These are phyloP conservation scores for Moniliophthora roreri DNA, from an alignment of 1,284 basidiomycete genomes.

Conservation along the genomic window DNA sequence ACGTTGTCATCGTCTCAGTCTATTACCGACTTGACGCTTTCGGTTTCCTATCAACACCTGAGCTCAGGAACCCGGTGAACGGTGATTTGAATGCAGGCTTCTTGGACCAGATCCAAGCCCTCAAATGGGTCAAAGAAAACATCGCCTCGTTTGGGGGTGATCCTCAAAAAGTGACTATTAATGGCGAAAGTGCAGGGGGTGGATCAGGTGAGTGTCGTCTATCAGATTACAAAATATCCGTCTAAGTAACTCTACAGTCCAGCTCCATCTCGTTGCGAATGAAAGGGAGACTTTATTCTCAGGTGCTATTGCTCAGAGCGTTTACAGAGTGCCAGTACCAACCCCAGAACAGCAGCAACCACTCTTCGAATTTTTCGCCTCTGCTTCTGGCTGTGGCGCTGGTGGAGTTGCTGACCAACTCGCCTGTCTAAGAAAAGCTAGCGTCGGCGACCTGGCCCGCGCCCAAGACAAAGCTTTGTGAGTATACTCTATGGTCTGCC, in stretches of 20 bases:
- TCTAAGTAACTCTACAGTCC: conserved; percentile 26
- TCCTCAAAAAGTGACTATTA: conserved; percentile 52
- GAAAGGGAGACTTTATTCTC: conserved; percentile 41
- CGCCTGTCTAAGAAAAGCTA: conserved; percentile 46
- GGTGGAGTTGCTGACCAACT: conserved; percentile 36
- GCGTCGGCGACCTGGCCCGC: conserved; percentile 46
- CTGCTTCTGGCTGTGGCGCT: conserved; percentile 44
- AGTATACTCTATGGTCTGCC: conserved; percentile 1
- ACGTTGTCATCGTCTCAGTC: conserved; percentile 53
- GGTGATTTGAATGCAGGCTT: conserved; percentile 64
- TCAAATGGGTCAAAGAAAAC: conserved; percentile 62
- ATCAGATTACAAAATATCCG: too few species aligned
- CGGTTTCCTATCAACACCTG: conserved; percentile 50
- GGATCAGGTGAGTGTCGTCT: conserved; percentile 27
- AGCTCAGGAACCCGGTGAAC: conserved; percentile 36
- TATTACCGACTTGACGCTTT: conserved; percentile 55
- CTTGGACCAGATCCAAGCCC: conserved; percentile 57
- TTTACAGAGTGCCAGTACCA: conserved; percentile 50
- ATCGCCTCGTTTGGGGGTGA: conserved; percentile 68
- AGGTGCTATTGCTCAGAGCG: conserved; percentile 58
- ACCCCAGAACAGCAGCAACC: conserved; percentile 52
- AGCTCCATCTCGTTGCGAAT: conserved; percentile 53
- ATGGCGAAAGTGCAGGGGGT: conserved; percentile 64
- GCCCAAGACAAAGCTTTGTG: conserved; percentile 50
- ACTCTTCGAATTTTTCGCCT: conserved; percentile 49